A percentile compares a stretch with the other conserved stretches of the same genome.
Conservation (phyloP, 2,329 filamentous ascomycete species). For the Canariomyces notabilis region DNA sequence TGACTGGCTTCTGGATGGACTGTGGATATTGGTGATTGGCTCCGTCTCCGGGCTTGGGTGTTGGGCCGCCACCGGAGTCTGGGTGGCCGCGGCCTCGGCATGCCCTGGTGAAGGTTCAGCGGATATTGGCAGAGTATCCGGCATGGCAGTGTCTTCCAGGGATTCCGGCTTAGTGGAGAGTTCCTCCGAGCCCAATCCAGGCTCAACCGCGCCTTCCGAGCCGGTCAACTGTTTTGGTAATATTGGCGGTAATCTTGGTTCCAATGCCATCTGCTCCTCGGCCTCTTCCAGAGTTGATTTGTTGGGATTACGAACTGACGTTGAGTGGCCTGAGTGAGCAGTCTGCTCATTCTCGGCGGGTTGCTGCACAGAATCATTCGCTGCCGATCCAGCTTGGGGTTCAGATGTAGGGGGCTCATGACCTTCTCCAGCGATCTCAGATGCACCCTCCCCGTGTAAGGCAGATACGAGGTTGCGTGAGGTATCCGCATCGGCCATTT, state of each 20-base stretch:
- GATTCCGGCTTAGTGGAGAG: not conserved
- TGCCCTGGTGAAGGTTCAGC: constrained; percentile 7
- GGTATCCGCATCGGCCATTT: constrained; percentile 32
- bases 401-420: too few relatives aligned
- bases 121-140: constrained; percentile 15
- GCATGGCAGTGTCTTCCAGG: constrained; percentile 25
- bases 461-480: constrained; percentile 1
- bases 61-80: constrained; percentile 26
- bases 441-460: not conserved
- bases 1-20: constrained; percentile 43
- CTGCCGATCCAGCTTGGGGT: not conserved
- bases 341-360: too few relatives aligned
- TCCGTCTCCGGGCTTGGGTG: constrained; percentile 40
- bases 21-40: constrained; percentile 38
- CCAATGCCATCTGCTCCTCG: too few relatives aligned
- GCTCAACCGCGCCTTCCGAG: not conserved
- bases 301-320: too few relatives aligned
- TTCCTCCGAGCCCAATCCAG: not conserved
- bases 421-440: too few relatives aligned
- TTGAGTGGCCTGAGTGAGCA: too few relatives aligned
- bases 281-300: too few relatives aligned
- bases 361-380: too few relatives aligned
- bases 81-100: constrained; percentile 26
- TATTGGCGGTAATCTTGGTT: too few relatives aligned
- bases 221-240: too few relatives aligned